Percentiles rank a stretch among this genome's conserved stretches.
These are phyloP conservation scores for Alternaria incomplexa DNA, from an alignment of 2,329 filamentous ascomycete genomes.

Conservation along the genomic window DNA sequence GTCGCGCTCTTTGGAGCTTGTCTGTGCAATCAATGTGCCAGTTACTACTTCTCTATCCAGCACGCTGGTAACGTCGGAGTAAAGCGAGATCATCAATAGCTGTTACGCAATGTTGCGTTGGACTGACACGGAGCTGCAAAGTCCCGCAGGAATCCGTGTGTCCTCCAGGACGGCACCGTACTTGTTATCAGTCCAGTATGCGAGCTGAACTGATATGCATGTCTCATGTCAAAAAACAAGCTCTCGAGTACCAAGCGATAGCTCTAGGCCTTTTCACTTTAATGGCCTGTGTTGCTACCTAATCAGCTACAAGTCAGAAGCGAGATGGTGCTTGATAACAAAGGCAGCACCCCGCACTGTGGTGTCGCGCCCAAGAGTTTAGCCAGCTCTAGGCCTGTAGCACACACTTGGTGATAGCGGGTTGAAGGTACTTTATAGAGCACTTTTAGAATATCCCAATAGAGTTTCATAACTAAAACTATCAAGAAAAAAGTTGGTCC, in stretches of 20 bases:
- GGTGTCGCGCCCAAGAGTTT: neutral
- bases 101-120: neutral
- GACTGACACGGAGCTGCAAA: slow-evolving; percentile 2
- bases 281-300: neutral
- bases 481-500: neutral
- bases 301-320: neutral
- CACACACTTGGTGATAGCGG: neutral
- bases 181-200: slow-evolving; percentile 3
- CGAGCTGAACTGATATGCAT: slow-evolving; percentile 9
- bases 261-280: neutral
- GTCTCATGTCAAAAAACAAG: slow-evolving; percentile 4
- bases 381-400: neutral
- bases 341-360: slow-evolving; percentile 2
- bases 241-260: slow-evolving; percentile 2
- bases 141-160: slow-evolving; percentile 9
- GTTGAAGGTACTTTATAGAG: neutral
- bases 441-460: neutral
- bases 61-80: neutral
- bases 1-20: slow-evolving; percentile 1
- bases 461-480: neutral
- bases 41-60: neutral
- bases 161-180: slow-evolving; percentile 2
- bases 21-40: neutral
- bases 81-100: neutral
- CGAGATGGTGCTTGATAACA: neutral